Evolutionary conservation across 1,139 yeast genomes (phyloP).

Genomic region (Kodamaea sp.): DNA sequence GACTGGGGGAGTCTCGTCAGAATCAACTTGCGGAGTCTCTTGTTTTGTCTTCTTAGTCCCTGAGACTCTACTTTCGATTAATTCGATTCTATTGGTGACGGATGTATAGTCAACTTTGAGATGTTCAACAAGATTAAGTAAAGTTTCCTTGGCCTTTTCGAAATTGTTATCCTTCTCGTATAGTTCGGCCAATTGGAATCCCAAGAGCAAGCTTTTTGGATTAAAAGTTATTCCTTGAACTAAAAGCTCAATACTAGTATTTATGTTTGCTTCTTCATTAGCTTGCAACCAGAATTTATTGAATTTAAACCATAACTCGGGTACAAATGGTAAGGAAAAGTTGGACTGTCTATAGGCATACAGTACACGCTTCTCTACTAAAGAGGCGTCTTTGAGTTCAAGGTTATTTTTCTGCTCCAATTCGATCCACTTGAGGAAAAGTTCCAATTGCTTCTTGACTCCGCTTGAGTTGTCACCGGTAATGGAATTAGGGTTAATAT

Average conservation of each 20-base stretch:
- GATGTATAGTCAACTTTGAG: slow-evolving; percentile 36
- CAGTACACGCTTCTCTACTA: slow-evolving; percentile 59
- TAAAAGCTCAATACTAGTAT: slow-evolving; percentile 44
- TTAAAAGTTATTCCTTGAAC: slow-evolving; percentile 61
- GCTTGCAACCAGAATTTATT: slow-evolving; percentile 31
- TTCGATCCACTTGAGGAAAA: slow-evolving; percentile 76
- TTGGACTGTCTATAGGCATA: slow-evolving; percentile 76
- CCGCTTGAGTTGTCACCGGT: slow-evolving; percentile 22
- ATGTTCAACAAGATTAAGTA: slow-evolving; percentile 48
- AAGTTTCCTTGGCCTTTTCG: slow-evolving; percentile 54
- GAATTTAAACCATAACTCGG: slow-evolving; percentile 85
- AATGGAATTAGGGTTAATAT: slow-evolving; percentile 36
- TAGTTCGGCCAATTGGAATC: slow-evolving; percentile 68
- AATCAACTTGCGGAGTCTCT: slow-evolving; percentile 11
- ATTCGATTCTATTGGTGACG: slow-evolving; percentile 24
- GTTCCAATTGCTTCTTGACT: slow-evolving; percentile 42
- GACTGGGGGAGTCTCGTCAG: not conserved
- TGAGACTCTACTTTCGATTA: slow-evolving; percentile 20
- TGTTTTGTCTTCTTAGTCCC: slow-evolving; percentile 7
- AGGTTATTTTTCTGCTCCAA: slow-evolving; percentile 79
- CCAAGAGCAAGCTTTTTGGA: slow-evolving; percentile 69
- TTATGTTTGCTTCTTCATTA: slow-evolving; percentile 38
- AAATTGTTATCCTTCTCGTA: slow-evolving; percentile 61
- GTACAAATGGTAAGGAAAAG: slow-evolving; percentile 66
- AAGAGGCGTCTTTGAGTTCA: slow-evolving; percentile 51